A percentile compares a stretch with the other conserved stretches of the same genome.
These are phyloP conservation scores for Xylaria cubensis DNA, from an alignment of 495 filamentous ascomycete species.

Conservation along the genomic window DNA sequence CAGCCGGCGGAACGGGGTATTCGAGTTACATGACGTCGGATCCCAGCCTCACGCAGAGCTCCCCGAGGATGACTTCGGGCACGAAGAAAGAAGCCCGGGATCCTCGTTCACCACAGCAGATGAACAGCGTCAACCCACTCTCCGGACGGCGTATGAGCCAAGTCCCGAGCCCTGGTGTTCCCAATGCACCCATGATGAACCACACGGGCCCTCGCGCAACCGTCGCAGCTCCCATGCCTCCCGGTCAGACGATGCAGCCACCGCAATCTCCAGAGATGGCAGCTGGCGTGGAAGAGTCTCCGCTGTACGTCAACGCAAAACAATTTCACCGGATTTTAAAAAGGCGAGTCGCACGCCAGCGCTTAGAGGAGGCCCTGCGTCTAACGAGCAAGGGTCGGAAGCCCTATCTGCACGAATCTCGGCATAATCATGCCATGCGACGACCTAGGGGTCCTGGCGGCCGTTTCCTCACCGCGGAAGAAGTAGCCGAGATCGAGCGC, in stretches of 20 bases:
- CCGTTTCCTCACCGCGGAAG: slow-evolving; percentile 96
- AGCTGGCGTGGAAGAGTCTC: slow-evolving; percentile 86
- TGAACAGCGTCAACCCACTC: slow-evolving; percentile 58
- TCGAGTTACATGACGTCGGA: slow-evolving; percentile 61
- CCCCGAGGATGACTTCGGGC: slow-evolving; percentile 61
- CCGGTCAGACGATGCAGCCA: slow-evolving; percentile 58
- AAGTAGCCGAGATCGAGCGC: slow-evolving; percentile 88
- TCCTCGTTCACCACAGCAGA: slow-evolving; percentile 67
- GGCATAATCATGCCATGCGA: slow-evolving; percentile 98
- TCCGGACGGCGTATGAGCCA: slow-evolving; percentile 64
- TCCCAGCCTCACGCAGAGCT: slow-evolving; percentile 61
- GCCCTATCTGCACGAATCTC: slow-evolving; percentile 97
- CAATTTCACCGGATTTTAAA: slow-evolving; percentile 98
- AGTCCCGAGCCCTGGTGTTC: slow-evolving; percentile 67
- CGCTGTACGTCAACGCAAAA: slow-evolving; percentile 97
- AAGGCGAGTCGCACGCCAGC: slow-evolving; percentile 88
- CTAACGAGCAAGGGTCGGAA: slow-evolving; percentile 95
- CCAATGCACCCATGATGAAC: slow-evolving; percentile 64
- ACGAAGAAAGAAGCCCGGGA: slow-evolving; percentile 65
- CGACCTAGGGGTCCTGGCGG: slow-evolving; percentile 95
- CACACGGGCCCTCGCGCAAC: slow-evolving; percentile 51
- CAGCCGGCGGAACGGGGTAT: slow-evolving; percentile 65
- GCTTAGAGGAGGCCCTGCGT: slow-evolving; percentile 87
- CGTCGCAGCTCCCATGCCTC: slow-evolving; percentile 55
- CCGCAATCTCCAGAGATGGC: slow-evolving; percentile 86